These are phyloP conservation scores for Avena insularis DNA, from an alignment of 176 grass and related monocot genomes.

Conservation along the genomic window DNA sequence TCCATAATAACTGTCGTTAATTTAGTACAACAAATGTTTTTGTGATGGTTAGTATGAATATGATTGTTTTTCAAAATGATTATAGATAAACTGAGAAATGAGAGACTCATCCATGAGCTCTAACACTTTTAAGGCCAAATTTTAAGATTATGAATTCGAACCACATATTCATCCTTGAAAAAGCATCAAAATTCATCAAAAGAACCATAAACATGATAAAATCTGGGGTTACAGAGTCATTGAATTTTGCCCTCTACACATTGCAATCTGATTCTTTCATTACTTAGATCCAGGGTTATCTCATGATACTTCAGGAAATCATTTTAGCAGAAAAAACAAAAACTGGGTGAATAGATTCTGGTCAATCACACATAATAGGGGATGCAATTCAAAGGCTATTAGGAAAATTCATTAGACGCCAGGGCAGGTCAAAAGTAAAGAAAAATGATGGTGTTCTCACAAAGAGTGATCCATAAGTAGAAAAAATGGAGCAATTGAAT, in stretches of 20 bases:
- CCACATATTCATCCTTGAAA: background rate
- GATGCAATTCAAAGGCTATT: background rate
- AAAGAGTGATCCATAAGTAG: background rate
- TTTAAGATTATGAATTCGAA: background rate
- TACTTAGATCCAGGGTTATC: background rate
- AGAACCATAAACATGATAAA: background rate
- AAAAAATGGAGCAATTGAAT: slow-evolving; percentile 66
- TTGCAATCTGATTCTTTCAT: background rate
- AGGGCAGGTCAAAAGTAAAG: background rate
- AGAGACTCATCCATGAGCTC: background rate
- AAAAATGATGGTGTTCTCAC: background rate
- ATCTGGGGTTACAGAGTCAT: background rate
- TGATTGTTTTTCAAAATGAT: background rate
- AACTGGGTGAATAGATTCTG: background rate
- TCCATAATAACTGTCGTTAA: too few species aligned
- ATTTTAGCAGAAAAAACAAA: background rate
- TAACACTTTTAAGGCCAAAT: background rate
- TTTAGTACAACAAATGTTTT: background rate
- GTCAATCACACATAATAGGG: background rate
- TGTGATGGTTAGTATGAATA: background rate
- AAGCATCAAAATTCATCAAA: background rate
- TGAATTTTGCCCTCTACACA: background rate
- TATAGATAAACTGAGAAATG: background rate
- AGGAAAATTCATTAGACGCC: background rate
- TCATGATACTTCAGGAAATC: background rate